Conservation (phyloP, 306 rosid species). For the Aeschynomene evenia region DNA sequence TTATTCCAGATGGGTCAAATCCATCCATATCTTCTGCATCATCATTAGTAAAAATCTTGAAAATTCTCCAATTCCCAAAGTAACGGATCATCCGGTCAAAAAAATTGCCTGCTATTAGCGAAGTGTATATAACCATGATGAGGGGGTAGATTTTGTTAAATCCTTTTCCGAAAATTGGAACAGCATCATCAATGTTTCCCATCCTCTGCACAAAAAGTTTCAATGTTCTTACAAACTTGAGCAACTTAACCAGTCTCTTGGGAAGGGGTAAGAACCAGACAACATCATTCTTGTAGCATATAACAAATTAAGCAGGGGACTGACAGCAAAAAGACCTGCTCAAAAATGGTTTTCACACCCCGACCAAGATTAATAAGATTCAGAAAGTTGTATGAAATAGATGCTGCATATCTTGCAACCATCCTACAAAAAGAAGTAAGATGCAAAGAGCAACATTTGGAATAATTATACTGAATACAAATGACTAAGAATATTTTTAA, state of each 20-base stretch:
- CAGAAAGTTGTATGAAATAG: conserved; percentile 93
- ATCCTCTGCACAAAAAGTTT: conserved; percentile 69
- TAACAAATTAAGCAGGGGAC: conserved; percentile 13
- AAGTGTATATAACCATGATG: conserved; percentile 90
- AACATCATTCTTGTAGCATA: conserved; percentile 14
- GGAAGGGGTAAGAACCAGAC: neutral
- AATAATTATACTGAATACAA: neutral
- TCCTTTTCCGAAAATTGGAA: conserved; percentile 84
- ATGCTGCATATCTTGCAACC: conserved; percentile 98
- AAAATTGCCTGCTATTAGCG: conserved; percentile 69
- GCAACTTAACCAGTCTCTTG: conserved; percentile 11
- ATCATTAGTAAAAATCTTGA: conserved; percentile 44
- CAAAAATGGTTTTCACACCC: conserved; percentile 60
- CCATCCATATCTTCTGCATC: conserved; percentile 86
- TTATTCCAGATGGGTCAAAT: conserved; percentile 85
- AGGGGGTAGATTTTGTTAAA: conserved; percentile 92
- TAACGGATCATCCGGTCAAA: conserved; percentile 64
- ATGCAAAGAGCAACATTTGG: conserved; percentile 15
- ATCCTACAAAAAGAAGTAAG: conserved; percentile 50
- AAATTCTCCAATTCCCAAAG: conserved; percentile 78
- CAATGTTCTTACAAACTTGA: neutral
- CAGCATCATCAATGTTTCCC: conserved; percentile 92
- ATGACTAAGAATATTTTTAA: neutral
- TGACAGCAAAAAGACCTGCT: conserved; percentile 53
- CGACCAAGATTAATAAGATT: conserved; percentile 77